These are phyloP conservation scores for Phaeotremella fagi DNA, from an alignment of 768 basidiomycete genomes.

Conservation along the genomic window DNA sequence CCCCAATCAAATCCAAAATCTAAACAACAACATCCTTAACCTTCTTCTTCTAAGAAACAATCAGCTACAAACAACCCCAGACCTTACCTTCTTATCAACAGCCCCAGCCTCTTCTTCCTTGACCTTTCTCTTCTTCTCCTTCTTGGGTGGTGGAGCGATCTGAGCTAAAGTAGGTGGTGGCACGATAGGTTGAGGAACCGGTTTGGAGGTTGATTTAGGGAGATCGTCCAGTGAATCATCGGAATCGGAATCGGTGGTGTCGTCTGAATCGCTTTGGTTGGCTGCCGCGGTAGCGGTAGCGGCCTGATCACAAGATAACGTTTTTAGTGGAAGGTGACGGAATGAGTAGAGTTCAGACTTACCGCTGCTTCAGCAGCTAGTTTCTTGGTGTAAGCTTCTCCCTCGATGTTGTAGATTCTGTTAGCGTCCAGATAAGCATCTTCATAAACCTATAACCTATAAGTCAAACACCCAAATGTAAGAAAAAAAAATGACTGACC, in stretches of 20 bases:
- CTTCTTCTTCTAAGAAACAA: slow-evolving; percentile 10
- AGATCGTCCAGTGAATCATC: too few species aligned
- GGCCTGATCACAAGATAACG: too few species aligned
- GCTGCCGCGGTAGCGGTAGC: too few species aligned
- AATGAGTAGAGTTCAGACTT: too few species aligned
- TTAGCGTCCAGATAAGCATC: slow-evolving; percentile 58
- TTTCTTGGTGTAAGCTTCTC: slow-evolving; percentile 47
- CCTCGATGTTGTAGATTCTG: slow-evolving; percentile 60
- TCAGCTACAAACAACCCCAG: not conserved
- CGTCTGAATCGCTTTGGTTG: too few species aligned
- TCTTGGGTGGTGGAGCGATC: slow-evolving; percentile 2
- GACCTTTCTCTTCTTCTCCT: slow-evolving; percentile 30
- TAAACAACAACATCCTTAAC: slow-evolving; percentile 2
- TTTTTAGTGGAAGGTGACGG: not conserved
- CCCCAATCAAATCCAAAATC: not conserved
- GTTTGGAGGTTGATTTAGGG: too few species aligned
- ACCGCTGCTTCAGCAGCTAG: not conserved
- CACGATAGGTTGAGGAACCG: too few species aligned
- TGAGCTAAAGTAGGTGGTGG: not conserved
- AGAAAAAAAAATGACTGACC: slow-evolving; percentile 46
- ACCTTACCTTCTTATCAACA: slow-evolving; percentile 20
- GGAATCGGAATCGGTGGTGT: too few species aligned
- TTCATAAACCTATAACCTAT: slow-evolving; percentile 54
- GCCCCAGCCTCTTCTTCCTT: slow-evolving; percentile 16
- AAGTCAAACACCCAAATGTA: slow-evolving; percentile 4